phyloP scores from a whole-genome alignment of 805 yeast genomes.

The Cyberlindnera saturnus region DNA sequence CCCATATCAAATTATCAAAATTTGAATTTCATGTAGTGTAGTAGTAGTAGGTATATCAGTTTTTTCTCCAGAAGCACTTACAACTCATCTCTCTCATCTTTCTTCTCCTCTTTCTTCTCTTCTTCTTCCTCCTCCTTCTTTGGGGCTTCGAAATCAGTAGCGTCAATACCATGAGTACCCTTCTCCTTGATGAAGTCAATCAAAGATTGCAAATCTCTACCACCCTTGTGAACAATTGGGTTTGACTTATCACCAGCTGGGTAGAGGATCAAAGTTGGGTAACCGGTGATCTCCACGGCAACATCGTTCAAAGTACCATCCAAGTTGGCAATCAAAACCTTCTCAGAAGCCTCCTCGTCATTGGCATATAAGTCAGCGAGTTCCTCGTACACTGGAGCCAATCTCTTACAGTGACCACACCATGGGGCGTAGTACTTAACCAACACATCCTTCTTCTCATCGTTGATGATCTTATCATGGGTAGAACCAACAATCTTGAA shows the following conservation, averaged over 20 bases:
- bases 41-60: not conserved
- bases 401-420: conserved; percentile 94
- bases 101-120: conserved; percentile 8
- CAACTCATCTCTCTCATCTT: conserved; percentile 12
- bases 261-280: conserved; percentile 87
- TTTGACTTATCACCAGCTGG: conserved; percentile 76
- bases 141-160: conserved; percentile 29
- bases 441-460: conserved; percentile 58
- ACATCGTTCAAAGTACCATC: conserved; percentile 92
- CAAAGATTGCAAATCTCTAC: conserved; percentile 69
- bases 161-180: conserved; percentile 62
- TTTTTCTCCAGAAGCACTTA: not conserved
- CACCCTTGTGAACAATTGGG: conserved; percentile 61
- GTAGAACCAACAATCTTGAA: conserved; percentile 77
- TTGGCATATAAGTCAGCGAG: conserved; percentile 63
- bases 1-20: not conserved
- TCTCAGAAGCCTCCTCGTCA: conserved; percentile 40
- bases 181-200: conserved; percentile 63
- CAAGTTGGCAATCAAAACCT: conserved; percentile 74
- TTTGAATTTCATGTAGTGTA: not conserved
- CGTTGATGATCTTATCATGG: conserved; percentile 62
- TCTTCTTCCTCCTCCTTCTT: conserved; percentile 13
- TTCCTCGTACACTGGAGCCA: conserved; percentile 85
- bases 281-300: conserved; percentile 74
- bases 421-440: conserved; percentile 96